Evolutionary conservation across 495 filamentous ascomycete genomes (phyloP), one percentile per base, ranked within the genome.

Genomic region (Geopyxis carbonaria): DNA sequence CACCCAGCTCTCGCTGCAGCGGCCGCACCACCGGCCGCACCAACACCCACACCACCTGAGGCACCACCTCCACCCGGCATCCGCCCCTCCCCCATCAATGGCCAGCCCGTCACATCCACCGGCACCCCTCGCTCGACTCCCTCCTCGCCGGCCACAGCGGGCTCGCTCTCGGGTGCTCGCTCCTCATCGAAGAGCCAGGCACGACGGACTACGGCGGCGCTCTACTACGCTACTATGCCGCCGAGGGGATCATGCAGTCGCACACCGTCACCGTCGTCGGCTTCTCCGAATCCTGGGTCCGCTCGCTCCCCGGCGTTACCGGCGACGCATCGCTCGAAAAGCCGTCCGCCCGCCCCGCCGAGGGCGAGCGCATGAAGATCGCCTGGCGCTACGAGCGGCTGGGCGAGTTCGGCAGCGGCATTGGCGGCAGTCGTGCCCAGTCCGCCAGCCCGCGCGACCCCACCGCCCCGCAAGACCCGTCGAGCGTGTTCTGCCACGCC

Each of bases 371-470:
- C 57, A 97, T 97, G 89, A 94, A 93, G 63, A 97, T 97, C 58
- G 89, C 89, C 7, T 97, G 89, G 89, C 64, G 89, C 58, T 97
- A 97, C 61, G 86, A 94, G 57, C 70, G 75, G 14, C 57, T 94
- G 45, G 78, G 83, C 16, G 73, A 78, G 39, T 67, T 72, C 61
- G 61, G 72, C 19, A 38, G 64, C 66, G 28, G 64, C 64, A 31
- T 63, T 66, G 46, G 68, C 68, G 68, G 75, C 64, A 55, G 46
- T 42, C 32, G 52, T 20, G 51, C 45, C n/a, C n/a, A n/a, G n/a
- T n/a, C n/a, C n/a, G n/a, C n/a, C n/a, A n/a, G n/a, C n/a, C n/a
- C n/a, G n/a, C n/a, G n/a, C n/a, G n/a, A n/a, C 25, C 38, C 20
- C 23, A 1, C n/a, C n/a, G 2, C n/a, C n/a, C n/a, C n/a, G n/a